Conservation (phyloP, 331 rosid genomes). For the Phaseolus coccineus region DNA sequence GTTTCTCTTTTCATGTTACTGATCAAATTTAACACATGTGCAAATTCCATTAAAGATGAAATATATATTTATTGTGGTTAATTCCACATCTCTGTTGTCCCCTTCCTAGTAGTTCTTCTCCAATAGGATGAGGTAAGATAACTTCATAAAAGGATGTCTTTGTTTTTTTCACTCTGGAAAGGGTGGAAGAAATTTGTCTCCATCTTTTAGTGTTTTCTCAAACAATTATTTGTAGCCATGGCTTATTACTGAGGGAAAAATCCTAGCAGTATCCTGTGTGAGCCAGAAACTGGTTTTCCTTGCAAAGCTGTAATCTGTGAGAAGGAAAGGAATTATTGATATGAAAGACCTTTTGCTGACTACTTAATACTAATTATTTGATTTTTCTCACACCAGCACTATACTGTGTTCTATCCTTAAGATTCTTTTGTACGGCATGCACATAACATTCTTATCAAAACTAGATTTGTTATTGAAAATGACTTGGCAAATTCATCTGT, state of each 20-base stretch:
- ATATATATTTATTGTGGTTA: slow-evolving; percentile 13
- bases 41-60: slow-evolving; percentile 17
- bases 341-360: background rate
- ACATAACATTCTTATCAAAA: background rate
- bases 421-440: background rate
- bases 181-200: slow-evolving; percentile 12
- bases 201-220: background rate
- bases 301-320: slow-evolving; percentile 9
- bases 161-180: slow-evolving; percentile 22
- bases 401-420: slow-evolving; percentile 6
- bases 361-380: background rate
- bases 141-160: slow-evolving; percentile 7
- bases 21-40: slow-evolving; percentile 16
- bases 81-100: slow-evolving; percentile 6
- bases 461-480: slow-evolving; percentile 23
- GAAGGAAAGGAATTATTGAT: background rate
- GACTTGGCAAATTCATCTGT: slow-evolving; percentile 27
- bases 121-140: slow-evolving; percentile 6
- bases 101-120: slow-evolving; percentile 15
- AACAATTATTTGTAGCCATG: slow-evolving; percentile 4
- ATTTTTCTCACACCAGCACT: background rate
- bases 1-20: background rate
- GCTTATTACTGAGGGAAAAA: background rate
- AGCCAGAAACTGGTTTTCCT: slow-evolving; percentile 17
- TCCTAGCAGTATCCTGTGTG: background rate